phyloP scores from a whole-genome alignment of 305 asterid species.

The Caryopteris hybrid region DNA sequence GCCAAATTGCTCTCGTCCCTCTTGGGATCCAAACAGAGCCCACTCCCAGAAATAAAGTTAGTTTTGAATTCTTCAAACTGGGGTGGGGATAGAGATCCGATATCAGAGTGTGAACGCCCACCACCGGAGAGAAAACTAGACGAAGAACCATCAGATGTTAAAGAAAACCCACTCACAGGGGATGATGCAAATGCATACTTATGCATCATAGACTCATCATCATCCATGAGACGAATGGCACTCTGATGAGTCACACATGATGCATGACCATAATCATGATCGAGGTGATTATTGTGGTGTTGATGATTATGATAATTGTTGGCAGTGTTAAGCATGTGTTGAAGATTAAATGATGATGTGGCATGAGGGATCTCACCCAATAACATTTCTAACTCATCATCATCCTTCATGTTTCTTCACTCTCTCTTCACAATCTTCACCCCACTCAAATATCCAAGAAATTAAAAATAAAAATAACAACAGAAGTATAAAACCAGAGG shows the following conservation, averaged over 20 bases:
- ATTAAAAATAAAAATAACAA: background rate
- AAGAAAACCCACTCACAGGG: conserved; percentile 59
- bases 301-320: conserved; percentile 19
- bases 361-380: conserved; percentile 87
- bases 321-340: conserved; percentile 25
- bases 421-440: conserved; percentile 13
- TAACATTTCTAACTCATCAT: conserved; percentile 64
- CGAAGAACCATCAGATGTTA: conserved; percentile 58
- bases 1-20: conserved; percentile 20
- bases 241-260: conserved; percentile 31
- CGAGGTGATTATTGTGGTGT: conserved; percentile 26
- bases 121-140: conserved; percentile 56
- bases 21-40: conserved; percentile 31
- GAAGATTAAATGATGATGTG: conserved; percentile 43
- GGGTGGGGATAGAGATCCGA: conserved; percentile 52
- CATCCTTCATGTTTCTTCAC: conserved; percentile 48
- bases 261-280: conserved; percentile 33
- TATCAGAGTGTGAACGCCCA: conserved; percentile 45
- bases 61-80: conserved; percentile 39
- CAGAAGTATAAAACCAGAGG: too few species aligned
- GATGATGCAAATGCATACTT: conserved; percentile 43
- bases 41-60: conserved; percentile 27
- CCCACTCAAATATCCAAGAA: conserved; percentile 14
- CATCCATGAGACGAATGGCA: conserved; percentile 28
- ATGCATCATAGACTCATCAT: conserved; percentile 32